Base-by-base conservation (phyloP, 2,329 filamentous ascomycete species). In the Penicillium frequentans region DNA sequence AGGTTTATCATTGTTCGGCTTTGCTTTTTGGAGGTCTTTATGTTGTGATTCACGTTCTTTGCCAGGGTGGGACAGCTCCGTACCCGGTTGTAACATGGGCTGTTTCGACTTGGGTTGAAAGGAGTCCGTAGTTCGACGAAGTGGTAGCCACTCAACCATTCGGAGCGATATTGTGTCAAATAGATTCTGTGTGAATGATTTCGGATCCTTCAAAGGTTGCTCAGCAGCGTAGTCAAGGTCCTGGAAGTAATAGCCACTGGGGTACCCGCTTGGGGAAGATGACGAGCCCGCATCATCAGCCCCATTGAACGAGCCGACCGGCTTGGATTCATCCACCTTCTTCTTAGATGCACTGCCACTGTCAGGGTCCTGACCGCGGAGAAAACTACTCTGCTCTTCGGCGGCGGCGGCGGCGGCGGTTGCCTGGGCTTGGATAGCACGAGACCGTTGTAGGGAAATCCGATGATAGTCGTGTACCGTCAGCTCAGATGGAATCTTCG, bases 121-220 rank as follows among this genome's bases (percentile, higher is more conserved):
- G 1, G 63, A 53, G 16, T 64, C 68, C 2, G 65, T 61, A 33
- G 66, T 61, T n/a, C 68, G 70, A 33, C 73, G 72, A 26, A 77
- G 64, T n/a, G 78, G 76, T 49, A 80, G 65, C 77, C 77, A 80
- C 61, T 78, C 75, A 9, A 79, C 70, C 73, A 79, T 76, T 44
- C 77, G 69, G 35, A 81, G 58, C 3, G 77, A 73, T 9, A 78
- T 56, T 0, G 79, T 78, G 62, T 81, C 77, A 54, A 82, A 84
- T 1, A 85, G 68, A 57, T 81, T 82, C 62, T 88, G 86, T 2
- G 83, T 82, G 55, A 88, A 84, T 2, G 85, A 87, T 64, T 84
- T 85, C 1, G 79, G 79, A 63, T 88, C 86, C 63, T 82, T 86
- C 48, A 73, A 61, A 21, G 61, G 67, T 43, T 72, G 68, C 24